Evolutionary conservation across 768 basidiomycete genomes (phyloP).

Genomic region (Leccinum broughii): DNA sequence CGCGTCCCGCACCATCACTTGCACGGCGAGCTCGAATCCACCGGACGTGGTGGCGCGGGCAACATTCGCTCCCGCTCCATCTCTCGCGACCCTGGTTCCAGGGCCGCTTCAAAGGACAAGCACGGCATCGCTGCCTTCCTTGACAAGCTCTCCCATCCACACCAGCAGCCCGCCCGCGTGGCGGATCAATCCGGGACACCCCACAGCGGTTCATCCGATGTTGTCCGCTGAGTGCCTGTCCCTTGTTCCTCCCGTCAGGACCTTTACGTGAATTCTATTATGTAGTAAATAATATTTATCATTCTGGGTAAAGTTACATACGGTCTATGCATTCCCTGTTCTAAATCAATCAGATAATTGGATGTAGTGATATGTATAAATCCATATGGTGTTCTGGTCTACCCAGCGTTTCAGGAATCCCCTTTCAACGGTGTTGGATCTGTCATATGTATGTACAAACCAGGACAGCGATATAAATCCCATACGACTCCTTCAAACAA

Average conservation of each 20-base stretch:
- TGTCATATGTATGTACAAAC: not conserved
- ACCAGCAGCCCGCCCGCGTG: slow-evolving; percentile 6
- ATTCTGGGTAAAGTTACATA: not conserved
- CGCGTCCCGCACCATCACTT: slow-evolving; percentile 23
- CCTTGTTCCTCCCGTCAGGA: not conserved
- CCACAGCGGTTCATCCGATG: not conserved
- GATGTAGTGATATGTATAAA: not conserved
- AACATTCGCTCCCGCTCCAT: slow-evolving; percentile 53
- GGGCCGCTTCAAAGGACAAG: slow-evolving; percentile 31
- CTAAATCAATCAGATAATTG: not conserved
- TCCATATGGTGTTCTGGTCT: not conserved
- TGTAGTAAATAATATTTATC: not conserved
- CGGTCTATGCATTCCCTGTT: not conserved
- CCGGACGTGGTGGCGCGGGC: slow-evolving; percentile 63
- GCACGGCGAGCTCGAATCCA: slow-evolving; percentile 36
- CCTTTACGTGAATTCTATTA: not conserved
- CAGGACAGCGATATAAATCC: not conserved
- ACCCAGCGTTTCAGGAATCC: not conserved
- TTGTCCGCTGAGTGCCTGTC: not conserved
- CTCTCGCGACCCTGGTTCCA: slow-evolving; percentile 28
- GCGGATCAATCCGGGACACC: slow-evolving; percentile 4
- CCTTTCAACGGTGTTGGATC: not conserved
- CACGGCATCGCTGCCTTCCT: slow-evolving; percentile 33
- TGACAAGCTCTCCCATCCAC: slow-evolving; percentile 31
- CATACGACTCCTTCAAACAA: not conserved